Base-by-base conservation (phyloP, 2,329 filamentous ascomycete genomes). In the Stemphylium beticola region DNA sequence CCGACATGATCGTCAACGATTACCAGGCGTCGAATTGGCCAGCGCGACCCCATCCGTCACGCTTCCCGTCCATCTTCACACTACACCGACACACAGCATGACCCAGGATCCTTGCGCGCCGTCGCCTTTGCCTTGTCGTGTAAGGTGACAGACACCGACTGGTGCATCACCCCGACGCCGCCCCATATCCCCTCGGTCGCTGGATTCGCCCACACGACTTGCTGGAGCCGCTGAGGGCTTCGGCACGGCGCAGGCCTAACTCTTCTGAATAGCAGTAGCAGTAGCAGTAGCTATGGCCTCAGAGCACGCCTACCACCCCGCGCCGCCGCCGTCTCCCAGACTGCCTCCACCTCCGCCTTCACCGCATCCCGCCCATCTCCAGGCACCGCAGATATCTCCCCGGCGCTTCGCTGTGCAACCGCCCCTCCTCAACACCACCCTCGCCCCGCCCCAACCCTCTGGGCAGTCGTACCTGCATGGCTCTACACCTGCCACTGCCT, bases 351-450 rank as follows among this genome's bases (percentile, higher is more conserved):
- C 55, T 8, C 58, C 58, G 20, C 58, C 66, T 53, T 60, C 64
- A 18, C 62, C 49, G 52, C 56, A 57, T 37, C 53, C 47, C 15
- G 41, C 46, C 18, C 38, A 51, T 40, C 53, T 59, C 40, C 65
- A 64, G 36, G 49, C 62, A 41, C 65, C 62, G 39, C 65, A 69
- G 52, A 63, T 63, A 45, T 72, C 72, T 60, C 58, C 71, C 49
- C 60, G 73, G 60, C 72, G 72, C 62, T 65, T 73, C 45, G 71
- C 74, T 60, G 73, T 77, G 64, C 77, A 76, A 67, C 76, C 76
- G 57, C 74, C 76, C 32, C 69, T 73, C 15, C 69, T 78, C 54
- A 76, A 74, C 29, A 77, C 77, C 42, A 67, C 71, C 60, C 69
- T 78, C 54, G 70, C 71, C 54, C 72, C 74, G 64, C 69, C 71